Percentiles rank a stretch among this genome's conserved stretches.
These are phyloP conservation scores for Lumnitzera littorea DNA, from an alignment of 345 rosid genomes.

Conservation along the genomic window DNA sequence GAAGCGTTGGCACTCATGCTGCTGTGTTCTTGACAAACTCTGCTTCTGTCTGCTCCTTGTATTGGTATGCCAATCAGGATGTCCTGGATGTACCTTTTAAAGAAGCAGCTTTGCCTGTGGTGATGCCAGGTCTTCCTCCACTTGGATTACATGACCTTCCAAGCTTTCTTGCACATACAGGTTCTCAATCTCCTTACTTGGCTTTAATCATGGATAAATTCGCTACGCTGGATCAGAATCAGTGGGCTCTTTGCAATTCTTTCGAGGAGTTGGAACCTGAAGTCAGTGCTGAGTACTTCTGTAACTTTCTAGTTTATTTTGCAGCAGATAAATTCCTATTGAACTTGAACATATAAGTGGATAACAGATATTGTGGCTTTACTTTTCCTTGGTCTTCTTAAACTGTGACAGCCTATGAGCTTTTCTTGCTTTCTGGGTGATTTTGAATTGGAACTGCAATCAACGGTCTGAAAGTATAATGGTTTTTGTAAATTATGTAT, in stretches of 20 bases:
- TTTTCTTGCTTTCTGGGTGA: no score
- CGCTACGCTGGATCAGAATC: conserved; percentile 12
- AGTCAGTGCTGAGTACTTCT: conserved; percentile 16
- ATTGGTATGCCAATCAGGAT: conserved; percentile 23
- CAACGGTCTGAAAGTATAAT: no score
- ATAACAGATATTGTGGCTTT: background rate
- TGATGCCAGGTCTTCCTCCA: conserved; percentile 37
- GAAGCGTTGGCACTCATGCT: conserved; percentile 18
- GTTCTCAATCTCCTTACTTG: conserved; percentile 27
- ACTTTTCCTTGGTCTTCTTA: no score
- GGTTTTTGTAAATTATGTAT: no score
- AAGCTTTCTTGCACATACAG: conserved; percentile 25
- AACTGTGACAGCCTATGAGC: no score
- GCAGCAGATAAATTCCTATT: background rate
- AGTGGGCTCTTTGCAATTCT: conserved; percentile 44
- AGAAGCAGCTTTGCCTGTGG: conserved; percentile 12
- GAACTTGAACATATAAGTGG: background rate
- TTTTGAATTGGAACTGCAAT: no score
- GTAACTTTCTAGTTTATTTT: no score
- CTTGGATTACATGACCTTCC: conserved; percentile 28
- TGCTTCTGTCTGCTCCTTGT: conserved; percentile 38
- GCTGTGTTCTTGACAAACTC: conserved; percentile 38
- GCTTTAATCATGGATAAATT: conserved; percentile 22
- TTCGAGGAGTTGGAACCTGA: conserved; percentile 37
- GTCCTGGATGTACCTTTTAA: conserved; percentile 20